Conservation (phyloP, 2,329 filamentous ascomycete genomes). For the Dryadomyces quercivorus region DNA sequence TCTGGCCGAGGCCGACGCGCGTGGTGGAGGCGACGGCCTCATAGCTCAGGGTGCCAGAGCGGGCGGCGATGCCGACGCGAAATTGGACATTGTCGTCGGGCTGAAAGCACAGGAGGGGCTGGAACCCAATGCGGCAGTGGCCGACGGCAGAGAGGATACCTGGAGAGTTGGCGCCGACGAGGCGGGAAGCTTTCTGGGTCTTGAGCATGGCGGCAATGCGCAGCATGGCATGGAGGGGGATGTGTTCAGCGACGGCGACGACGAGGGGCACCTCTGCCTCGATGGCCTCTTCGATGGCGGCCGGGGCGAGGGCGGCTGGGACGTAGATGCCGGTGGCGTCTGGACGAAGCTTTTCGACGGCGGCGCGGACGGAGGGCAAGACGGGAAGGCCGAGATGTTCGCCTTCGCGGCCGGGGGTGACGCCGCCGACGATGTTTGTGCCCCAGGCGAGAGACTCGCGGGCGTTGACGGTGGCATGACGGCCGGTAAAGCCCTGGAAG, state of each 20-base stretch:
- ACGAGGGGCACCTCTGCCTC: conserved; percentile 68
- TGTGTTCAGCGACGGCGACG: conserved; percentile 69
- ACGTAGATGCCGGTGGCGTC: conserved; percentile 74
- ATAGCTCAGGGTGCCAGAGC: conserved; percentile 69
- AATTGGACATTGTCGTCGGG: conserved; percentile 30
- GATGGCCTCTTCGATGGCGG: conserved; percentile 68
- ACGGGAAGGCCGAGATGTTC: conserved; percentile 59
- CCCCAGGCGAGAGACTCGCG: conserved; percentile 66
- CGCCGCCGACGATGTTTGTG: conserved; percentile 68
- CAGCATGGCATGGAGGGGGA: conserved; percentile 67
- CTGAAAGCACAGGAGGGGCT: conserved; percentile 63
- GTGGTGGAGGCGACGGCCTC: conserved; percentile 67
- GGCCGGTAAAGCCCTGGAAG: conserved; percentile 29
- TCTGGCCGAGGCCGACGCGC: conserved; percentile 63
- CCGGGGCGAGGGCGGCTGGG: conserved; percentile 58
- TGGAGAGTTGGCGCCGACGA: conserved; percentile 72
- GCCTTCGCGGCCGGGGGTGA: conserved; percentile 44
- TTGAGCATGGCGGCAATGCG: conserved; percentile 56
- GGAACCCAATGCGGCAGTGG: conserved; percentile 64
- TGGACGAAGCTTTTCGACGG: conserved; percentile 57
- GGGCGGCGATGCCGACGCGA: conserved; percentile 66
- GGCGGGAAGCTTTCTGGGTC: conserved; percentile 57
- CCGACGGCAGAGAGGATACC: conserved; percentile 69
- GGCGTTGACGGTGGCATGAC: conserved; percentile 60
- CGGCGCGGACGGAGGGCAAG: conserved; percentile 54